Conservation (phyloP, 768 basidiomycete genomes). For the Clitopilus hobsonii region DNA sequence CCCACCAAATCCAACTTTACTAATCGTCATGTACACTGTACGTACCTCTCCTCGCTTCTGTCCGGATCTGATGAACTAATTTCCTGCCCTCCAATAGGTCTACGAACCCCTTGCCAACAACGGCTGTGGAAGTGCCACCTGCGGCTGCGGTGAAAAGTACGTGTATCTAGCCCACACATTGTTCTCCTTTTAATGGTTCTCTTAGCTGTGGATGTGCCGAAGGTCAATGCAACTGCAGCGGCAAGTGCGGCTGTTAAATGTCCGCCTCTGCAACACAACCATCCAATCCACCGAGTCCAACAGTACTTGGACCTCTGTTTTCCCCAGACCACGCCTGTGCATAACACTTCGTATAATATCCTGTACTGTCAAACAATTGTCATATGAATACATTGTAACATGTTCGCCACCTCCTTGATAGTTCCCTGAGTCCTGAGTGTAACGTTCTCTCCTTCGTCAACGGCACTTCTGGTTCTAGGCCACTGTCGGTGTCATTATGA, state of each 20-base stretch:
- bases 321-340: not conserved
- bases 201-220: slow-evolving; percentile 10
- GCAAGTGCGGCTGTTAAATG: slow-evolving; percentile 8
- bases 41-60: not conserved
- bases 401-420: not conserved
- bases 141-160: slow-evolving; percentile 9
- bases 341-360: not conserved
- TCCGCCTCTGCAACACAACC: too few relatives aligned
- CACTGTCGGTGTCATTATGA: not conserved
- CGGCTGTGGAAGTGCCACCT: slow-evolving; percentile 7
- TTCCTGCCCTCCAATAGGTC: slow-evolving; percentile 1
- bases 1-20: not conserved
- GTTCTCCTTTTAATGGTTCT: not conserved
- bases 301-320: too few relatives aligned
- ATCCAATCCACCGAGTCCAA: too few relatives aligned
- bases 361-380: too few relatives aligned
- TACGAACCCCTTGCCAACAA: slow-evolving; percentile 4
- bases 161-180: not conserved
- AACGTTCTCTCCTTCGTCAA: too few relatives aligned
- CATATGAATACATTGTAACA: not conserved
- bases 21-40: slow-evolving; percentile 8
- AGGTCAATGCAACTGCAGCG: slow-evolving; percentile 13
- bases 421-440: too few relatives aligned
- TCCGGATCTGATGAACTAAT: not conserved
- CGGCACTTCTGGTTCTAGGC: too few relatives aligned